Evolutionary conservation across 2,329 filamentous ascomycete species (phyloP).

Genomic region (Fonsecaea erecta): DNA sequence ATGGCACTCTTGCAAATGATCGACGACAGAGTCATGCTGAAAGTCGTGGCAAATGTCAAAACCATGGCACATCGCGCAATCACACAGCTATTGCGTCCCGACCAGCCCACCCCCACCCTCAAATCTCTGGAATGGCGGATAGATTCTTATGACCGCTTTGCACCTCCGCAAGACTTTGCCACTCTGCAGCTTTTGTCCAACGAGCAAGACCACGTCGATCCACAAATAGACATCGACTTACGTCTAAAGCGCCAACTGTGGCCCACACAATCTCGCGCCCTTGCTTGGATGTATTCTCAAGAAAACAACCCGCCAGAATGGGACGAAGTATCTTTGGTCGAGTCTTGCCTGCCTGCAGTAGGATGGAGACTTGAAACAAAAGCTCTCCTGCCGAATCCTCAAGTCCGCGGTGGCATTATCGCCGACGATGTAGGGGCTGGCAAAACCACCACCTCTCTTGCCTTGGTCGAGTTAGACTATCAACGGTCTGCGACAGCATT

Average conservation of each 20-base stretch:
- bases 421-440: constrained; percentile 70
- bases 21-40: constrained; percentile 15
- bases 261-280: constrained; percentile 58
- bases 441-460: constrained; percentile 66
- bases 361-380: constrained; percentile 64
- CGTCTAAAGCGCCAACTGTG: constrained; percentile 45
- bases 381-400: constrained; percentile 39
- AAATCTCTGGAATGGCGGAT: constrained; percentile 20
- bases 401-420: constrained; percentile 63
- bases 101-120: constrained; percentile 22
- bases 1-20: constrained; percentile 41
- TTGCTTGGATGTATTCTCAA: constrained; percentile 65
- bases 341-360: constrained; percentile 56
- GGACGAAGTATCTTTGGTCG: constrained; percentile 61
- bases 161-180: constrained; percentile 16
- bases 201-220: background rate
- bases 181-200: constrained; percentile 19
- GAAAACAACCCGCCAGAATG: constrained; percentile 54
- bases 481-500: constrained; percentile 24
- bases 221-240: background rate
- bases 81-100: constrained; percentile 39
- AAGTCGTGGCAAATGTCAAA: constrained; percentile 48
- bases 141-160: constrained; percentile 33
- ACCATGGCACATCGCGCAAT: constrained; percentile 52
- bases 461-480: constrained; percentile 53